Base-by-base conservation (phyloP, 768 basidiomycete genomes). In the Podaxis pistillaris region DNA sequence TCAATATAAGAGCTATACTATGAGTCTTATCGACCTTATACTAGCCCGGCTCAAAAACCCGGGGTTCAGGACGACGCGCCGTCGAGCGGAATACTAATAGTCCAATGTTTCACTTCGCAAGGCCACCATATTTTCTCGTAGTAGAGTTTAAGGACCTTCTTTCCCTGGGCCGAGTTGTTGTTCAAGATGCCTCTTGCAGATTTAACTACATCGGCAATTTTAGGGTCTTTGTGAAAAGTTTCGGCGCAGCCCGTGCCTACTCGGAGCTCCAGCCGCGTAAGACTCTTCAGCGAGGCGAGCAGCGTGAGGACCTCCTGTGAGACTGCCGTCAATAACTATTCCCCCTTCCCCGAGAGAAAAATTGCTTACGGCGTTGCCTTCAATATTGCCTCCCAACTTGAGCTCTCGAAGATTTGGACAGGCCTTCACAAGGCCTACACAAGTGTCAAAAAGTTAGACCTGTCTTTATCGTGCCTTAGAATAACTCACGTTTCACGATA, bases 401-500 rank as follows among this genome's bases (percentile, higher is more conserved):
- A 51, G 44, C 19, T 49, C 30, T 36, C 58, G 58, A n/a, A 59
- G 28, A 17, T 59, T 59, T 24, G 46, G 58, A 28, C 58, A 51
- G 1, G 47, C 58, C 37, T 50, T 50, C 1, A 59, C 36, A 6
- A 50, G 47, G 26, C 58, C 58, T 59, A 22, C 0, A 11, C 19
- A 22, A 19, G 37, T n/a, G 3, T 37, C 19, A 36, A 3, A 36
- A 37, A 17, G 2, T 24, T n/a, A 13, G 9, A 17, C 6, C 9
- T 5, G 19, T 24, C 1, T 15, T 2, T 4, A 46, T 8, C 1
- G 37, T 3, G 19, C 36, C 12, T 12, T n/a, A 22, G 4, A 50
- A 3, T 0, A 59, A 64, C 68, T 4, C 41, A 72, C 72, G 66
- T 49, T 69, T 71, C 40, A 71, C 46, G 12, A 60, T 28, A 2